These are phyloP conservation scores for Mycena pura DNA, from an alignment of 768 basidiomycete genomes.

Conservation along the genomic window DNA sequence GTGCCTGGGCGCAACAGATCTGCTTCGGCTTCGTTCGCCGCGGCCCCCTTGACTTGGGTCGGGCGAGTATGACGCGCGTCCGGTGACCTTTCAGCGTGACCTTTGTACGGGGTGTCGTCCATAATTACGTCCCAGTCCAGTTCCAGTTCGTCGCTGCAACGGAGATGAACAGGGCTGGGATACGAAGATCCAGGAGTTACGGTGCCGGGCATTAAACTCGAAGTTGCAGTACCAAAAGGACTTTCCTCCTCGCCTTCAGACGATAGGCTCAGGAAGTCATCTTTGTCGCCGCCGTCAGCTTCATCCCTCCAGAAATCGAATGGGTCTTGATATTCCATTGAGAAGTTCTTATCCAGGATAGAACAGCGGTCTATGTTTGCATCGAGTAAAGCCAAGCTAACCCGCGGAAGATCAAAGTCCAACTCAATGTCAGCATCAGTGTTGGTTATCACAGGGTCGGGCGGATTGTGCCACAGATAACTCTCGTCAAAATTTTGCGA, in stretches of 20 bases:
- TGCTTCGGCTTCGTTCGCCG: constrained; percentile 1
- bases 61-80: constrained; percentile 12
- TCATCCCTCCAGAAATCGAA: constrained; percentile 25
- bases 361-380: constrained; percentile 17
- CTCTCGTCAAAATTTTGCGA: constrained; percentile 25
- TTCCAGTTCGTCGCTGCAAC: constrained; percentile 4
- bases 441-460: too few species aligned
- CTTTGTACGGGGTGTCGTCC: not conserved
- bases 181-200: constrained; percentile 6
- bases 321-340: constrained; percentile 21
- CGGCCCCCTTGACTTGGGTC: constrained; percentile 9
- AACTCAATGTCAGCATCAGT: not conserved
- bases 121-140: constrained; percentile 19
- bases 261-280: constrained; percentile 12
- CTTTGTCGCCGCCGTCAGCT: not conserved
- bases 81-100: constrained; percentile 22
- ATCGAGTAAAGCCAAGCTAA: not conserved
- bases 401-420: constrained; percentile 13
- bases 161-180: not conserved
- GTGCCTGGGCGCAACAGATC: constrained; percentile 8
- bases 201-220: not conserved
- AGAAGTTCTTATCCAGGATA: constrained; percentile 7
- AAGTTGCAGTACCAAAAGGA: not conserved
- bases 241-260: constrained; percentile 4
- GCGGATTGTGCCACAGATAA: constrained; percentile 14